These are phyloP conservation scores for Aspergillus sp. DNA, from an alignment of 2,329 filamentous ascomycete genomes.

Conservation along the genomic window DNA sequence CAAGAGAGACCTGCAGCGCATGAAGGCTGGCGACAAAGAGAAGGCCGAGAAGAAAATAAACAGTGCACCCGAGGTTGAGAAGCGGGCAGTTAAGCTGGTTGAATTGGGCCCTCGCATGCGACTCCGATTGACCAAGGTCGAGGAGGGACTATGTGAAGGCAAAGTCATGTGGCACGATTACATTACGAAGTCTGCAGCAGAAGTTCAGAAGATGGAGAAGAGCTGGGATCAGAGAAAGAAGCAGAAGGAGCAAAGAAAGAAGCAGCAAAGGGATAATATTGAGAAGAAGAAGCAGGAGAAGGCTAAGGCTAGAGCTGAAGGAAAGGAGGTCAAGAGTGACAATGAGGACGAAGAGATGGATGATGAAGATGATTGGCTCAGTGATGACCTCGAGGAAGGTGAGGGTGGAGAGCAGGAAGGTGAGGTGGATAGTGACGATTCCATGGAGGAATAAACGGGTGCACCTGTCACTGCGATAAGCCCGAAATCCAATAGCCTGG, in stretches of 20 bases:
- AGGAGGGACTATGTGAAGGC: constrained; percentile 83
- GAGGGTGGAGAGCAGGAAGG: constrained; percentile 35
- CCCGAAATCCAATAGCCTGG: no score
- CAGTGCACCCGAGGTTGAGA: constrained; percentile 57
- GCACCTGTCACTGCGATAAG: neutral
- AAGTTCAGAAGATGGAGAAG: constrained; percentile 71
- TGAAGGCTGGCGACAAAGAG: constrained; percentile 38
- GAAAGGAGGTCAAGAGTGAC: constrained; percentile 37
- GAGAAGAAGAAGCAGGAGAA: constrained; percentile 71
- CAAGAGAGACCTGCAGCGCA: constrained; percentile 45
- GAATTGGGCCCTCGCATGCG: constrained; percentile 89
- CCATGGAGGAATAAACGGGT: constrained; percentile 35
- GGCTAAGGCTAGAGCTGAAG: constrained; percentile 40
- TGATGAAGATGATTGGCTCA: constrained; percentile 49
- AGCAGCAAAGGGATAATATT: constrained; percentile 81
- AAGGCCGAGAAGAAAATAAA: constrained; percentile 38
- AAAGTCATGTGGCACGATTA: constrained; percentile 98
- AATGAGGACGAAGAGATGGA: constrained; percentile 46
- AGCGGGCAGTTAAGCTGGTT: constrained; percentile 81
- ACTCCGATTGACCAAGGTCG: constrained; percentile 85
- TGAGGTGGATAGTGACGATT: constrained; percentile 29
- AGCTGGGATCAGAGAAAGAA: constrained; percentile 70
- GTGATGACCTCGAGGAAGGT: constrained; percentile 43
- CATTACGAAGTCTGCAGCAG: constrained; percentile 72
- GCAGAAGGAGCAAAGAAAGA: constrained; percentile 75